Percentiles rank a stretch among this genome's conserved stretches.
phyloP scores from a whole-genome alignment of 495 filamentous ascomycete genomes.

The Umbilicaria muhlenbergii region DNA sequence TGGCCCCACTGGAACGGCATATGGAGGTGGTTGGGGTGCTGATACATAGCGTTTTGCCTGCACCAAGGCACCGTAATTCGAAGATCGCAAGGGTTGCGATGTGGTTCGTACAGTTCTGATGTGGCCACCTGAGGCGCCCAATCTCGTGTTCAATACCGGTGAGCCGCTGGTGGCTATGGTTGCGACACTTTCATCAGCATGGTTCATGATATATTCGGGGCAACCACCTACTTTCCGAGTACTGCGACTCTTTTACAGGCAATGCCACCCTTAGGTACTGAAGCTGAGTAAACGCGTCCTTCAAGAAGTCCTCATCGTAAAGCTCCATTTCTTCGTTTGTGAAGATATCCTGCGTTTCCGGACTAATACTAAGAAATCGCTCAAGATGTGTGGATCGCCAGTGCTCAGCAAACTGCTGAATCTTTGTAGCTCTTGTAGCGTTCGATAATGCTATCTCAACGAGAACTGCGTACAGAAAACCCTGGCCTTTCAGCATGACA shows the following conservation, averaged over 20 bases:
- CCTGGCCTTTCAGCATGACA: slow-evolving; percentile 25
- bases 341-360: slow-evolving; percentile 10
- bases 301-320: slow-evolving; percentile 10
- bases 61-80: background rate
- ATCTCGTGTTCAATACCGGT: too few species aligned
- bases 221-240: too few species aligned
- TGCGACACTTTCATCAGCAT: too few species aligned
- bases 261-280: background rate
- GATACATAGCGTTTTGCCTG: too few species aligned
- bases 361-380: slow-evolving; percentile 1
- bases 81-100: background rate
- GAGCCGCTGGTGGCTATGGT: too few species aligned
- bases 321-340: slow-evolving; percentile 8
- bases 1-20: too few species aligned
- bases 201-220: too few species aligned
- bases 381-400: slow-evolving; percentile 3
- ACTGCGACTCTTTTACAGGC: background rate
- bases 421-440: background rate
- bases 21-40: too few species aligned
- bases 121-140: background rate
- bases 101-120: background rate
- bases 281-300: slow-evolving; percentile 5
- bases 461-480: slow-evolving; percentile 24
- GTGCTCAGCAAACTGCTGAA: background rate
- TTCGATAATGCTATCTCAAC: slow-evolving; percentile 1